Evolutionary conservation across 495 filamentous ascomycete genomes (phyloP), one percentile per base, ranked within the genome.

Genomic region (Xylaria sp.): DNA sequence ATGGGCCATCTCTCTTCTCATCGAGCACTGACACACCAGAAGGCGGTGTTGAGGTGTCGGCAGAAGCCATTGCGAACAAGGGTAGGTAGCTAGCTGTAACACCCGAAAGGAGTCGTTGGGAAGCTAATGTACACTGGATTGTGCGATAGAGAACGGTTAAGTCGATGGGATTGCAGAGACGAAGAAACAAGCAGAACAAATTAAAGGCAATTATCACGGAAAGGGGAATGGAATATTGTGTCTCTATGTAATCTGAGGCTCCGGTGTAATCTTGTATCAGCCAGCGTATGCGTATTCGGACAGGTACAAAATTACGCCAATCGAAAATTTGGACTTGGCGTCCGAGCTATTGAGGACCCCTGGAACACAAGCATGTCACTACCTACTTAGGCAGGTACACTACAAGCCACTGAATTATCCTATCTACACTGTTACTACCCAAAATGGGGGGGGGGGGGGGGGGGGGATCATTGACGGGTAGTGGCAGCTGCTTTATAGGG

Each of bases 1-100:
- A 83, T 40, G 89, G 76, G 0, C 80, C 81, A 7, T 75, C 50
- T 46, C 75, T 71, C 80, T 88, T 78, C 83, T 84, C 72, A 77
- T 82, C 65, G 72, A 81, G 75, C 76, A 81, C 71, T 67, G 78
- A 76, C 65, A 74, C 71, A 65, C 75, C 71, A 0, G 70, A 65
- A 31, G 61, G 58, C 29, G 70, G 67, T 57, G 43, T 59, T 24
- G 71, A 55, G n/a, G 62, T 74, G 24, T 71, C 71, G 21, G 31
- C 57, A 21, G 75, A 73, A 21, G 82, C 77, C 81, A 83, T 83
- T 63, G 44, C 2, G 68, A 29, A 55, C 4, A 12, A n/a, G 15
- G 15, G 43, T 29, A 55, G 12, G 21, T 65, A 52, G 53, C 14
- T 26, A 29, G n/a, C 53, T 35, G 35, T 33, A 37, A 37, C 9